Base-by-base conservation (phyloP, 176 grass and related monocot species). In the Dendrocalamus sinicus region DNA sequence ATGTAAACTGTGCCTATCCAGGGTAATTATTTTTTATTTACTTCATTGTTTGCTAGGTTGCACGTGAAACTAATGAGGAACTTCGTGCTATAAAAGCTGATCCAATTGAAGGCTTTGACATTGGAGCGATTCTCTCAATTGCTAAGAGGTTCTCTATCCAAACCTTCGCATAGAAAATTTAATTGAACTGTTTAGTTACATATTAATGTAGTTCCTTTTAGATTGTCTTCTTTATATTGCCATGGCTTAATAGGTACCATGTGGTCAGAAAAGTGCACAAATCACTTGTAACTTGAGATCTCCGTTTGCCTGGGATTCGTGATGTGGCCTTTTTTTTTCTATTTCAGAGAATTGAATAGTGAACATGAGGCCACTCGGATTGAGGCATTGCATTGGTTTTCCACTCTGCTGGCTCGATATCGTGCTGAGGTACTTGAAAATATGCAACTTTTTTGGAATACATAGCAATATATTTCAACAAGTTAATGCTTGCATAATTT, bases 1-100 rank as follows among this genome's bases (percentile, higher is more conserved):
- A 73, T 84, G 20, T 51, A 41, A 70, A 70, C n/a, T 67, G 2
- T 76, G 58, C 26, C 32, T 75, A 51, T 86, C 70, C 32, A 73
- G 30, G 23, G 17, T 16, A 35, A 47, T 51, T 67, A 48, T 59
- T 61, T 9, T 61, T 65, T 32, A 30, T 71, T 70, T 24, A 45
- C 51, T 87, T 55, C 47, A 17, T 69, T 94, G 90, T 88, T 94
- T 88, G 82, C 92, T 83, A 99, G 97, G 94, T 96, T 94, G 94
- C 92, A 22, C 91, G 97, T 83, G 97, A 99, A 93, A 99, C 97
- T 32, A 99, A 99, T 78, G 94, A 96, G 84, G 97, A 96, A 74
- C 97, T 99, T 67, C 90, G 94, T 80, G 92, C 79, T 92, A 92
- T 99, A 73, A 91, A 79, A 91, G 90, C 92, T 73, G 92, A 96